Evolutionary conservation across 2,329 filamentous ascomycete genomes (phyloP).

Genomic region (Cryphonectria carpinicola): DNA sequence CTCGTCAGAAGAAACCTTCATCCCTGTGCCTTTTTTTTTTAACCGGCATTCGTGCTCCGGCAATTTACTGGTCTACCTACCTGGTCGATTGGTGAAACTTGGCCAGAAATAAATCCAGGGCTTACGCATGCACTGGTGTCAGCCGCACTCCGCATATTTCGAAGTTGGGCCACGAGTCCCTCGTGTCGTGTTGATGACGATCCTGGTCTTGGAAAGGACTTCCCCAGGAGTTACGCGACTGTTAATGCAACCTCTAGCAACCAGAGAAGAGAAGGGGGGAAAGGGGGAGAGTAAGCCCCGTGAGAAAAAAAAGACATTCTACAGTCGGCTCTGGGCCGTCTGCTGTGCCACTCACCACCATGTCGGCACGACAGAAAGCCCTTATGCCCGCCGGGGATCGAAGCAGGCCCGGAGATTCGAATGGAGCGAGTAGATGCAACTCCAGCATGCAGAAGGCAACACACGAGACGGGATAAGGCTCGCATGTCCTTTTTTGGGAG

Average conservation of each 20-base stretch:
- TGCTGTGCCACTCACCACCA: conserved; percentile 7
- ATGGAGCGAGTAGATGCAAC: neutral
- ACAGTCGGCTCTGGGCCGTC: neutral
- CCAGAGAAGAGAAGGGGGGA: neutral
- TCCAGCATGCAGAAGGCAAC: neutral
- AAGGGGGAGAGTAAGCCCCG: neutral
- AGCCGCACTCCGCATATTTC: neutral
- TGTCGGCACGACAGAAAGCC: neutral
- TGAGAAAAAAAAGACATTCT: neutral
- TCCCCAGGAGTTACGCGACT: neutral
- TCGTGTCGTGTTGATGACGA: neutral
- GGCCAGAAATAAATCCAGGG: neutral
- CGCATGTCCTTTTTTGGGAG: neutral
- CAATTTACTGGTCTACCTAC: neutral
- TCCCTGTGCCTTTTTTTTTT: conserved; percentile 1
- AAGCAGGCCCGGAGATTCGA: neutral
- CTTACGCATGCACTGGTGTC: conserved; percentile 2
- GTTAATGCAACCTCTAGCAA: neutral
- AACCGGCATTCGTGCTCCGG: conserved; percentile 1
- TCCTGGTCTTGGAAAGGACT: neutral
- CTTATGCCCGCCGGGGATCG: conserved; percentile 5
- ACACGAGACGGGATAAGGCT: neutral
- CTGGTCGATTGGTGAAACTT: neutral
- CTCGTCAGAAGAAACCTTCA: neutral
- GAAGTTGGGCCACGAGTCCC: neutral